Percentiles rank a stretch among this genome's conserved stretches.
These are phyloP conservation scores for Nicotiana benthamiana DNA, from an alignment of 257 asterid genomes.

Conservation along the genomic window DNA sequence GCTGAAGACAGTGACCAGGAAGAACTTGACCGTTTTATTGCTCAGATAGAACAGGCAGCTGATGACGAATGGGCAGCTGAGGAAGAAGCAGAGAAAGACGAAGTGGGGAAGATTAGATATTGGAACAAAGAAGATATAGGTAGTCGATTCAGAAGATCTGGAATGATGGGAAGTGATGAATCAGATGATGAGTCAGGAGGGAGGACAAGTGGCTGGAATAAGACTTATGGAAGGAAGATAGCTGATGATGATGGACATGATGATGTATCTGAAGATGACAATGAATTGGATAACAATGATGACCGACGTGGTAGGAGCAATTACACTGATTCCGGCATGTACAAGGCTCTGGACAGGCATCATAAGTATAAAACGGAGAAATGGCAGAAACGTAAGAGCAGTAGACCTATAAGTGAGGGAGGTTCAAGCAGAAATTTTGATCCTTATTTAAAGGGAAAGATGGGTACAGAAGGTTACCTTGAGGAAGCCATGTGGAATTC, in stretches of 20 bases:
- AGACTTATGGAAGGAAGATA: constrained; percentile 25
- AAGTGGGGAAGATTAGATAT: constrained; percentile 49
- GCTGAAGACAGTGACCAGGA: constrained; percentile 93
- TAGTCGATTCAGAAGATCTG: constrained; percentile 45
- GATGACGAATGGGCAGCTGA: constrained; percentile 95
- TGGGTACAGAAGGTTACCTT: constrained; percentile 18
- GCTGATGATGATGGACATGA: constrained; percentile 33
- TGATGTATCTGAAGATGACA: constrained; percentile 29
- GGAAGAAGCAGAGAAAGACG: constrained; percentile 90
- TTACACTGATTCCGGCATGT: constrained; percentile 26
- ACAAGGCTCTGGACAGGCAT: constrained; percentile 17
- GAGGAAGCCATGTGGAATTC: constrained; percentile 43
- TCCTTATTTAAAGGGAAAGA: constrained; percentile 13
- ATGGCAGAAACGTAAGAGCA: constrained; percentile 24
- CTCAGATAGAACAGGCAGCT: constrained; percentile 96
- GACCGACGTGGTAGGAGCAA: constrained; percentile 10
- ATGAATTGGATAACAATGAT: constrained; percentile 38
- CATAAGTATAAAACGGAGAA: constrained; percentile 23
- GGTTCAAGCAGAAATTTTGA: constrained; percentile 25
- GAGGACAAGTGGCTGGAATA: constrained; percentile 37
- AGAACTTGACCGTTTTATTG: constrained; percentile 90
- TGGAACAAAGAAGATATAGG: constrained; percentile 70
- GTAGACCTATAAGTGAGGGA: constrained; percentile 19
- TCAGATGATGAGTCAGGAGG: constrained; percentile 43
- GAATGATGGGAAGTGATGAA: constrained; percentile 32